Percentiles rank a stretch among this genome's conserved stretches.
Evolutionary conservation across 75 land plant species (phyloP).

Genomic region (Sequoia sempervirens): DNA sequence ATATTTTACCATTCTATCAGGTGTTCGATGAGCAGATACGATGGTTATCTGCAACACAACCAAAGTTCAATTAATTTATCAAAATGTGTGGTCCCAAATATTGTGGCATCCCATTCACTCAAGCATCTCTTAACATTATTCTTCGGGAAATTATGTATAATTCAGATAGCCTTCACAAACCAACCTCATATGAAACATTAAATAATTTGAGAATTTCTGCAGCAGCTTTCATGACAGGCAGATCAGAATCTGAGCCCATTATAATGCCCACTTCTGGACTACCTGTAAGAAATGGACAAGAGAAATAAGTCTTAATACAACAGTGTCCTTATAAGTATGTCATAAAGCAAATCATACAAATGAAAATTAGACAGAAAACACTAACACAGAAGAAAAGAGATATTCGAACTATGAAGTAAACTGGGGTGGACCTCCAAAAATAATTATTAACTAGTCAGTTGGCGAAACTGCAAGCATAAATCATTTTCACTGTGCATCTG

Average conservation of each 20-base stretch:
- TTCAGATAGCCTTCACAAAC: not conserved
- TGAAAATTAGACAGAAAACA: slow-evolving; percentile 2
- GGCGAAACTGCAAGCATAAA: not conserved
- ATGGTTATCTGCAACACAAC: slow-evolving; percentile 48
- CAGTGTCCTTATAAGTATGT: not conserved
- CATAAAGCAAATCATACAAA: not conserved
- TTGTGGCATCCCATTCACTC: not conserved
- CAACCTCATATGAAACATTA: slow-evolving; percentile 69
- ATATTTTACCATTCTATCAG: slow-evolving; percentile 79
- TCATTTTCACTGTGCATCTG: not conserved
- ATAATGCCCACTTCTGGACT: slow-evolving; percentile 67
- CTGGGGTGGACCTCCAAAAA: not conserved
- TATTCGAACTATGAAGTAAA: not conserved
- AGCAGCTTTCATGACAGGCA: slow-evolving; percentile 90
- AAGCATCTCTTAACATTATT: not conserved
- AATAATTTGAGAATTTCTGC: slow-evolving; percentile 65
- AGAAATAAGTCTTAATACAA: not conserved
- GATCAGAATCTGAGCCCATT: slow-evolving; percentile 99
- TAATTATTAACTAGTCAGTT: slow-evolving; percentile 9
- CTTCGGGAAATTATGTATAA: not conserved
- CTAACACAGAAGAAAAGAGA: not conserved
- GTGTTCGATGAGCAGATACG: slow-evolving; percentile 95
- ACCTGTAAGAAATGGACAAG: slow-evolving; percentile 8
- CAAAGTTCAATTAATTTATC: not conserved
- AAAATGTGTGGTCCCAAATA: not conserved